Base-by-base conservation (phyloP, 306 rosid species). In the Pachyrhizus erosus region DNA sequence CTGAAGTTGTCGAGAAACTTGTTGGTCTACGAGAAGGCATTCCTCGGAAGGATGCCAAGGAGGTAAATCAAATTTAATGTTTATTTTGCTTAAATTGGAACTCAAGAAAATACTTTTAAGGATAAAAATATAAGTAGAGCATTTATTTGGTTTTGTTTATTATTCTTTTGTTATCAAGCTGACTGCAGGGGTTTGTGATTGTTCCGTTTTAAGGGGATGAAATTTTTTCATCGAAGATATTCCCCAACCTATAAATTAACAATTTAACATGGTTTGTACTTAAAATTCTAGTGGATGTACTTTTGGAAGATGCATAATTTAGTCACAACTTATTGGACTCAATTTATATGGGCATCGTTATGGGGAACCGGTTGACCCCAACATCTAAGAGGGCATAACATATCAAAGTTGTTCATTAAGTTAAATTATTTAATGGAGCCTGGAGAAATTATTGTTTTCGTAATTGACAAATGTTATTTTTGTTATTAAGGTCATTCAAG, bases 21-120 rank as follows among this genome's bases (percentile, higher is more conserved):
- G 98, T 96, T 54, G 92, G 90, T 73, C 82, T 93, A 43, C 91
- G 98, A 85, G 98, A 96, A 89, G 99, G 99, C 85, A 96, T 96
- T 77, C 99, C 99, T 17, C 85, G 92, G 80, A 96, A 96, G 79
- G 99, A 96, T 76, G 99, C 99, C n/a, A 96, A 96, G 81, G 98
- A 96, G 99, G 99, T 96, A 87, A n/a, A 83, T 51, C 40, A 64
- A 81, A 42, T 67, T 77, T 51, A 33, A 2, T 45, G 48, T 71
- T 66, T 73, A 48, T 75, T 70, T 70, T 79, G 17, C 72, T 74
- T n/a, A 42, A 65, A 9, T 24, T 75, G 65, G 48, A 84, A 74
- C 34, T 77, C 34, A 49, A 29, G 31, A 60, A 60, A 46, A 73
- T 65, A 66, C 52, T 9, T 58, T 79, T 15, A 18, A 15, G 8